Evolutionary conservation across 805 yeast species (phyloP), one percentile per base, ranked within the genome.

Genomic region (Candida suzukii): DNA sequence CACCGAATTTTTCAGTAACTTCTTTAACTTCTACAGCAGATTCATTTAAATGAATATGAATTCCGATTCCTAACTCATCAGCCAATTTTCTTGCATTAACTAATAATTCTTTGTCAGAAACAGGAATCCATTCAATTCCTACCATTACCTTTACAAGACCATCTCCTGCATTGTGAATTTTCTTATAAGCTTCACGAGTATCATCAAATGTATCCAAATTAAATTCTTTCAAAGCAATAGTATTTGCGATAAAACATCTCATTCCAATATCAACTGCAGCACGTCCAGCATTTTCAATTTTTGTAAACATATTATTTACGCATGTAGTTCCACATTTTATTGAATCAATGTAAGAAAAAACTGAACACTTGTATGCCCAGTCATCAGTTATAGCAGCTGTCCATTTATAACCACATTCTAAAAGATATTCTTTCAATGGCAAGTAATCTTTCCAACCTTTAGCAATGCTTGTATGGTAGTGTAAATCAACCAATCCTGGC

Each of bases 401-500:
- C 19, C 39, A 40, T 13, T 29, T 29, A 22, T 40, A 40, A 21
- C 43, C 35, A 25, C 43, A 40, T 26, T 36, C 40, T 16, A 33
- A 29, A 13, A 40, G 24, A 24, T 39, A 42, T 28, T 42, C 41
- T n/a, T 42, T 42, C 33, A 42, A 35, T 11, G 45, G 45, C 29
- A 39, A 21, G 21, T 31, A 31, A 19, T 42, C 45, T 26, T 42
- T 39, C 40, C 41, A 42, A 4, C 42, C 45, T 13, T 37, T 32
- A 16, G 40, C 18, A n/a, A 40, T 35, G 3, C 39, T 41, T 13
- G 34, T 21, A 22, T 40, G 43, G 20, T 26, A 40, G 37, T 40
- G 43, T 26, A 40, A n/a, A 21, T 40, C 43, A 9, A 40, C 43
- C 30, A 40, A 31, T 27, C 43, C 43, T 6, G 43, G 43, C 43